Evolutionary conservation across 2,329 filamentous ascomycete genomes (phyloP).

Genomic region (Penicillium rolfsii): DNA sequence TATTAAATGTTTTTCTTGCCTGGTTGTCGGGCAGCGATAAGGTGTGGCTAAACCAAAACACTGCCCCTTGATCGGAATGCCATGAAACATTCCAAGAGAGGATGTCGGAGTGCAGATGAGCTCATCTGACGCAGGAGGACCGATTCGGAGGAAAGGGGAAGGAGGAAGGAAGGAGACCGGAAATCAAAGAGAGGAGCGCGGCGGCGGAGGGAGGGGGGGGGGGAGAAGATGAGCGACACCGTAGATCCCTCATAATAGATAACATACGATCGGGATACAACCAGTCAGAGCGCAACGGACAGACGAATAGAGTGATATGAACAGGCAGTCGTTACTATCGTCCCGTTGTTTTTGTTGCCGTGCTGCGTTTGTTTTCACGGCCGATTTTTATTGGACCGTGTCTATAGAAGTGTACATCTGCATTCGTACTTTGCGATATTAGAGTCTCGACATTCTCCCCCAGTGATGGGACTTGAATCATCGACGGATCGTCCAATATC

Average conservation of each 20-base stretch:
- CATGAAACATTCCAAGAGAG: constrained; percentile 29
- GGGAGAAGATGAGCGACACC: neutral
- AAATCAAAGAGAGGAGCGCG: neutral
- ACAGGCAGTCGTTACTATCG: neutral
- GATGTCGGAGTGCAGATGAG: constrained; percentile 16
- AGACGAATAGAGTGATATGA: neutral
- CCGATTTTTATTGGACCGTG: neutral
- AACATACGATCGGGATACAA: neutral
- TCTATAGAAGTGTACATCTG: neutral
- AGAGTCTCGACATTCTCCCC: constrained; percentile 1
- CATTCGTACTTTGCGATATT: neutral
- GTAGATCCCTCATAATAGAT: neutral
- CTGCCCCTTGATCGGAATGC: constrained; percentile 35
- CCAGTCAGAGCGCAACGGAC: neutral
- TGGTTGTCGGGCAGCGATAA: constrained; percentile 19
- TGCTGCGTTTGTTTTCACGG: neutral
- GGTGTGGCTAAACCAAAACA: constrained; percentile 25
- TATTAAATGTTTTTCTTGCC: constrained; percentile 12
- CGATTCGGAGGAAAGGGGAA: neutral
- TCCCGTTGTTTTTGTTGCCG: constrained; percentile 1
- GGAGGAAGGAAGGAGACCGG: neutral
- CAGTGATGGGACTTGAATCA: neutral
- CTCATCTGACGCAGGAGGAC: constrained; percentile 17
- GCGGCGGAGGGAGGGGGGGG: neutral
- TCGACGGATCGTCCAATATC: neutral